Conservation (phyloP, 1,284 basidiomycete genomes). For the Stygiomarasmius scandens region DNA sequence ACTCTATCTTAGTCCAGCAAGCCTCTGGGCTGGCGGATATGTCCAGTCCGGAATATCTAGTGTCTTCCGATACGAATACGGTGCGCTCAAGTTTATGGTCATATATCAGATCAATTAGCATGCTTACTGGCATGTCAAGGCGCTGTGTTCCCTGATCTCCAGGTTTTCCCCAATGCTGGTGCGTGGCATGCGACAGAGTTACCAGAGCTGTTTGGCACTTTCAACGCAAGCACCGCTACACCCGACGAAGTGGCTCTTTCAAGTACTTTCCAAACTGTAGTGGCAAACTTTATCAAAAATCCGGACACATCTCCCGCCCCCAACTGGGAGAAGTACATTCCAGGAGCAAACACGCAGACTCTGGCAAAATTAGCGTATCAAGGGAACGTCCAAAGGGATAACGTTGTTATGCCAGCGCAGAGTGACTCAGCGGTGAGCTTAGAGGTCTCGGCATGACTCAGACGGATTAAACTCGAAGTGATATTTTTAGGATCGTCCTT, state of each 20-base stretch:
- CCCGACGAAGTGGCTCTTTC: slow-evolving; percentile 16
- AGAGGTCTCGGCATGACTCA: too few species aligned
- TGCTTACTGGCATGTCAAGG: slow-evolving; percentile 3
- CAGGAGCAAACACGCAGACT: slow-evolving; percentile 7
- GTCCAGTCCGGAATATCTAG: slow-evolving; percentile 16
- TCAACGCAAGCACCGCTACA: slow-evolving; percentile 15
- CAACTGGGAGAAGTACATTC: slow-evolving; percentile 18
- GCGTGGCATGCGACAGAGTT: slow-evolving; percentile 21
- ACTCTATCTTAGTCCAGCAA: slow-evolving; percentile 15
- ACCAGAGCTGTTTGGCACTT: slow-evolving; percentile 21
- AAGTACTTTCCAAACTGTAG: slow-evolving; percentile 20
- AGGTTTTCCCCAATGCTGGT: slow-evolving; percentile 19
- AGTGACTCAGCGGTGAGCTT: slow-evolving; percentile 5
- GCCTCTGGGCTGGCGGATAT: slow-evolving; percentile 18
- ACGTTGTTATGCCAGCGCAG: slow-evolving; percentile 11
- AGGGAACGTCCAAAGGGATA: slow-evolving; percentile 15
- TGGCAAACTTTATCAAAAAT: slow-evolving; percentile 22
- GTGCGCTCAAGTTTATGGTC: not conserved
- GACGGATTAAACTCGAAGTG: too few species aligned
- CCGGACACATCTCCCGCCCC: slow-evolving; percentile 18
- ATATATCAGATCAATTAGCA: too few species aligned
- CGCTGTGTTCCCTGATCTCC: slow-evolving; percentile 20
- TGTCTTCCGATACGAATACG: slow-evolving; percentile 21
- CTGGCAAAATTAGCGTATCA: slow-evolving; percentile 20
- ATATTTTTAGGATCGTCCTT: too few species aligned